Evolutionary conservation across 1,284 basidiomycete species (phyloP).

Genomic region (Sanghuangporus weigelae): DNA sequence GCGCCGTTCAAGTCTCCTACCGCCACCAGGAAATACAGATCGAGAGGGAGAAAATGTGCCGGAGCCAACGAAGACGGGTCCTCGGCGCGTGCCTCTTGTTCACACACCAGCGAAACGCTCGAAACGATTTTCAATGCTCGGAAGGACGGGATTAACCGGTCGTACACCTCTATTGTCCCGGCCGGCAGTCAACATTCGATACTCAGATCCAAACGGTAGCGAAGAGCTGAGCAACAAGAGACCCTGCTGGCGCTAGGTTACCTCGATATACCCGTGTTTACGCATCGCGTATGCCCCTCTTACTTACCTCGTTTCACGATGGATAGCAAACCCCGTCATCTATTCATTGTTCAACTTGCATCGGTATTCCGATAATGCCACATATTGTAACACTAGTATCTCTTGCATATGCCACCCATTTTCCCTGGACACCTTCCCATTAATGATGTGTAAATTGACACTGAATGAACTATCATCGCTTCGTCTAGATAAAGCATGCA

Average conservation of each 20-base stretch:
- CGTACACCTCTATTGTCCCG: constrained; percentile 5
- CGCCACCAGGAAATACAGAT: constrained; percentile 33
- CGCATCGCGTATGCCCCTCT: neutral
- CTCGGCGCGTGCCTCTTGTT: constrained; percentile 15
- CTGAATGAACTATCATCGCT: neutral
- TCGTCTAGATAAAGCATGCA: neutral
- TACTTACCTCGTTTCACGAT: no score
- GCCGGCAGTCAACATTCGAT: neutral
- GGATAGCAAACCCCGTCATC: neutral
- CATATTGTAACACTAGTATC: neutral
- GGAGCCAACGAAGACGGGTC: neutral
- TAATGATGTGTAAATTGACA: neutral
- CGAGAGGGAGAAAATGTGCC: constrained; percentile 1
- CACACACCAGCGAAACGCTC: constrained; percentile 16
- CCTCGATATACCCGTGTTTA: neutral
- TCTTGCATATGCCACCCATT: neutral
- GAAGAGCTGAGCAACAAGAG: constrained; percentile 15
- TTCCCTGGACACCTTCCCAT: neutral
- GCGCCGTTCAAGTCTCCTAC: constrained; percentile 73
- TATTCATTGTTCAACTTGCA: neutral
- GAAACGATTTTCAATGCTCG: constrained; percentile 14
- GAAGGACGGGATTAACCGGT: neutral
- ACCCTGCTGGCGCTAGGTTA: constrained; percentile 15
- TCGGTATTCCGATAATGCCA: neutral
- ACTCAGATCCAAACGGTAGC: constrained; percentile 8